Base-by-base conservation (phyloP, 805 yeast genomes). In the Hanseniaspora hatyaiensis region DNA sequence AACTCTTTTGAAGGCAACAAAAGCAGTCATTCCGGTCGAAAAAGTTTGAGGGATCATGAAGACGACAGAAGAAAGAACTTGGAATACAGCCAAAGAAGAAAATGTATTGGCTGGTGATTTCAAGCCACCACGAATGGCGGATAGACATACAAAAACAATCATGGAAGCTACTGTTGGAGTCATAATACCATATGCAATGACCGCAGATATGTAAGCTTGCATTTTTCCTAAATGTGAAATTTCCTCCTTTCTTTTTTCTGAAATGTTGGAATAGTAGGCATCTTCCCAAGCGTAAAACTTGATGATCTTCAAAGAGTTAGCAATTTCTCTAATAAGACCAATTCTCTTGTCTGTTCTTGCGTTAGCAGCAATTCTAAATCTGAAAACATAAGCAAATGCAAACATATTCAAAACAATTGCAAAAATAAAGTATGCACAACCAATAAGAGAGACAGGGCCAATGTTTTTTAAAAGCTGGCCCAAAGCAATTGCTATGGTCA, bases 281-380 rank as follows among this genome's bases (percentile, higher is more conserved):
- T 68, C 69, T 64, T 85, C 95, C 94, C 94, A 84, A 2, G 88
- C 78, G 59, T 84, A 85, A 60, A 71, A 80, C 64, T 84, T 84
- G 62, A 84, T 80, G 59, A 80, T 71, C 54, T 74, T 77, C 63
- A 79, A 71, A 55, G 74, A 70, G 52, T 68, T 70, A 51, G 79
- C 62, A 11, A 77, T 70, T 56, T 79, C 84, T 54, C 78, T 73
- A 51, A 77, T 70, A 52, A 66, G 64, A 40, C 67, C 63, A 12
- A 81, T 77, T 54, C 94, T 71, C 24, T 65, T 57, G 60, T 82
- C 92, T 13, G 86, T 81, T 54, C 61, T 69, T 9, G 65, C 62
- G 51, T 75, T 74, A 19, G 78, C 77, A 24, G 59, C 59, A 26
- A 59, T 61, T 55, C 94, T 73, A 52, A 66, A 66, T 5, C 52